Evolutionary conservation across 2,329 filamentous ascomycete genomes (phyloP), one percentile per base, ranked within the genome.

Genomic region (Trichoderma gracile): DNA sequence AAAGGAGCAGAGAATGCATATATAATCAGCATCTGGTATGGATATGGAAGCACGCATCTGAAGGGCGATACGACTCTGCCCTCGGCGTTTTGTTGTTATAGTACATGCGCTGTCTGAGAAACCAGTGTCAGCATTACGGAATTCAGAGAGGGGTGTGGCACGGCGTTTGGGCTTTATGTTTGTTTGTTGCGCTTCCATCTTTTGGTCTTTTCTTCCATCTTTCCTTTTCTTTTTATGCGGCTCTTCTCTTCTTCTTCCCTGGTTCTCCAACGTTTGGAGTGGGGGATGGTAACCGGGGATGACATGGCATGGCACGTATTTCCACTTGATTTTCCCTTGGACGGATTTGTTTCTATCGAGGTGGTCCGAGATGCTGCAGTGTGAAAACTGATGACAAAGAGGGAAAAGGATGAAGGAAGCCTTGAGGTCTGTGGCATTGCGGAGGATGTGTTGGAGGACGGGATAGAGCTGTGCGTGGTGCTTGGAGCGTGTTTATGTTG

Each of bases 31-130:
- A 66, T 66, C 43, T 63, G 61, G 55, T 62, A 64, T 46, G 54
- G 64, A 57, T 59, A 56, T 55, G 57, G 64, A 61, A 61, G 38
- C 46, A 53, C 61, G 64, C 64, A 66, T 66, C 46, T 43, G 54
- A 64, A 64, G 64, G 60, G 64, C 64, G 64, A 59, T 64, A 66
- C 47, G 64, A 64, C 54, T 56, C 64, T 64, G 64, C 64, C 64
- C 64, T 63, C 47, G 64, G 64, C 60, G 64, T 66, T 63, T 50
- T 66, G 64, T 62, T 57, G 45, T 66, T 66, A 49, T 64, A 59
- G 50, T 64, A 64, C 50, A 52, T 54, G 47, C 64, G 33, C 58
- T 56, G 43, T 65, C 43, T 45, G 40, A 52, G 33, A 50, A 33
- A 42, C 57, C 46, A 57, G 52, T 65, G 58, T 65, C 57, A 52